phyloP scores from a whole-genome alignment of 371 early-diverging fungal species.

The Mortierella sp. region DNA sequence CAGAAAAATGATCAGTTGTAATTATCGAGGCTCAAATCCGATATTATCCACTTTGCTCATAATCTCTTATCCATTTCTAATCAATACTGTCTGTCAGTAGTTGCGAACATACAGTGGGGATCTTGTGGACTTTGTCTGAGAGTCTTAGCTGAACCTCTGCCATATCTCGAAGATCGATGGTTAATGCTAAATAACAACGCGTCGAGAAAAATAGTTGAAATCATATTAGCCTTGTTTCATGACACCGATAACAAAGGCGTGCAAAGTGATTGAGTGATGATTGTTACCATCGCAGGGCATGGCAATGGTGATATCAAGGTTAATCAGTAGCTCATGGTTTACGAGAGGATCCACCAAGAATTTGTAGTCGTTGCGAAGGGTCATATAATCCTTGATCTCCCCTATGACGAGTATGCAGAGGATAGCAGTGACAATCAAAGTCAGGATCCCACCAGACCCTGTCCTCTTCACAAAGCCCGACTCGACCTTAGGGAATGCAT shows the following conservation, averaged over 20 bases:
- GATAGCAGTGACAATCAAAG: slow-evolving; percentile 74
- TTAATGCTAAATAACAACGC: slow-evolving; percentile 13
- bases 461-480: slow-evolving; percentile 80
- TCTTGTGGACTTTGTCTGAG: slow-evolving; percentile 40
- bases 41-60: neutral
- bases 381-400: slow-evolving; percentile 77
- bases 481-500: slow-evolving; percentile 94
- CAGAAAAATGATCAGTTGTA: neutral
- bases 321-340: slow-evolving; percentile 80
- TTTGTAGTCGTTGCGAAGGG: slow-evolving; percentile 75
- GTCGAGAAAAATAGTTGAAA: neutral
- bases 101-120: slow-evolving; percentile 33
- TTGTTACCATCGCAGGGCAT: slow-evolving; percentile 85
- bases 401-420: slow-evolving; percentile 74
- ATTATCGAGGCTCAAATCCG: neutral
- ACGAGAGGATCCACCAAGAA: slow-evolving; percentile 83
- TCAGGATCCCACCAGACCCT: slow-evolving; percentile 85
- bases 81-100: neutral
- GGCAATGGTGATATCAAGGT: slow-evolving; percentile 90
- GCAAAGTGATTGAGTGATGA: neutral
- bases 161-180: slow-evolving; percentile 65
- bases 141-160: slow-evolving; percentile 39
- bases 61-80: neutral
- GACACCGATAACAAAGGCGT: neutral
- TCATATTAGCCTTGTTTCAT: neutral